Conservation (phyloP, 768 basidiomycete species). For the Auricularia auricula-judae region DNA sequence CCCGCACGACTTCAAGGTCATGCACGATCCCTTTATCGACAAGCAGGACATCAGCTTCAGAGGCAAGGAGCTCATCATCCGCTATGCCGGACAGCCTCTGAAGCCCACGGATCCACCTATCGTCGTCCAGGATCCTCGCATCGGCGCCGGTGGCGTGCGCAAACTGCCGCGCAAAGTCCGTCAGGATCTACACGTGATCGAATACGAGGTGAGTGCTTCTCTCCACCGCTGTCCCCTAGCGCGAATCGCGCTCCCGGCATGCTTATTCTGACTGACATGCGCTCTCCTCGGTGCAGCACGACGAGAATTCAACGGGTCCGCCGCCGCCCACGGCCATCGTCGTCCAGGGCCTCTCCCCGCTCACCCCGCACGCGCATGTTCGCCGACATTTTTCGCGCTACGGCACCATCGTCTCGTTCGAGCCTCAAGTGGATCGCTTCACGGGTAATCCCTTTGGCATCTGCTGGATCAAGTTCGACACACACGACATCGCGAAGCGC, state of each 20-base stretch:
- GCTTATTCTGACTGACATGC: background rate
- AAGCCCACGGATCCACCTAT: background rate
- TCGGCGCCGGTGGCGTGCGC: slow-evolving; percentile 18
- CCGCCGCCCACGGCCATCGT: slow-evolving; percentile 69
- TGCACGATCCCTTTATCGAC: slow-evolving; percentile 53
- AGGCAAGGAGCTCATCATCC: slow-evolving; percentile 27
- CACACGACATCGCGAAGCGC: slow-evolving; percentile 54
- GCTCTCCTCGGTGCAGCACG: slow-evolving; percentile 40
- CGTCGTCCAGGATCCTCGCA: slow-evolving; percentile 11
- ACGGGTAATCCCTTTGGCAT: slow-evolving; percentile 82
- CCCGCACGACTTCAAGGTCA: slow-evolving; percentile 15
- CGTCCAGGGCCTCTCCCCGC: slow-evolving; percentile 55
- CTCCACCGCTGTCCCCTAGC: no score
- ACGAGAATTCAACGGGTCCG: slow-evolving; percentile 56
- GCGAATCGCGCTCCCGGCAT: slow-evolving; percentile 7
- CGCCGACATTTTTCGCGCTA: slow-evolving; percentile 51
- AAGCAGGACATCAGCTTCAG: slow-evolving; percentile 29
- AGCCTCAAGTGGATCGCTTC: slow-evolving; percentile 65
- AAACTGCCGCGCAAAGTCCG: slow-evolving; percentile 13
- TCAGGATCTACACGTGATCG: slow-evolving; percentile 32
- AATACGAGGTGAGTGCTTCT: slow-evolving; percentile 39
- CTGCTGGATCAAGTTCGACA: slow-evolving; percentile 55
- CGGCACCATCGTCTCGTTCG: slow-evolving; percentile 55
- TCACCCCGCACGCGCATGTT: slow-evolving; percentile 58
- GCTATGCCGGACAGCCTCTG: slow-evolving; percentile 21